Base-by-base conservation (phyloP, 208 protist genomes). In the Jaenimonas drosophilae region DNA sequence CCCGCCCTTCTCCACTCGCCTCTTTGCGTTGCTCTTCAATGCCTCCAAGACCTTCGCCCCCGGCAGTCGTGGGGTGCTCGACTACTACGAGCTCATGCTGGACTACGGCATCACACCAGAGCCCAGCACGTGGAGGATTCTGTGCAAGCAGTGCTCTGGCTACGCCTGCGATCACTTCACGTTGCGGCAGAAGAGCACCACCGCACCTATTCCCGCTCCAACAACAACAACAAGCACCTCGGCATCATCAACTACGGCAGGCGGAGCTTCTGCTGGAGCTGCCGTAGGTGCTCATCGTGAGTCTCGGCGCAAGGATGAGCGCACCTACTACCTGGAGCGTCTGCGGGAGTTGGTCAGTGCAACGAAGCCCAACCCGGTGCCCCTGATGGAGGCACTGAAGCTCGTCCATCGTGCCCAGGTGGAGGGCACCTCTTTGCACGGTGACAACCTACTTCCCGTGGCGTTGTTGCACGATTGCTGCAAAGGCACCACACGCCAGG, bases 21-120 rank as follows among this genome's bases (percentile, higher is more conserved):
- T 78, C n/a, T 93, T 90, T 58, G 79, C 74, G 27, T 78, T 93
- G 63, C 48, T 93, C 16, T 90, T 93, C 65, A 93, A 82, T 53
- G 69, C 58, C 27, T 47, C 58, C 27, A 64, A 28, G 9, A 14
- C 21, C 5, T 41, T 67, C 21, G 59, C 49, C 28, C 55, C 49
- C 17, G 54, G 11, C 70, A 61, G 54, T 55, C 53, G 12, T n/a
- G n/a, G n/a, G n/a, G 64, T 85, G 14, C 39, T 93, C 24, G 78
- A 88, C 34, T 88, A 88, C 49, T 93, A 93, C 44, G 72, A 87
- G 34, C 55, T 84, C 24, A 93, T 93, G 85, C 60, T 93, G 3
- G 81, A 90, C 64, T 87, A 83, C 58, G 71, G 78, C 51, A 88
- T 93, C 43, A 40, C 59, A 4, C 85, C 85, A 4, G 72, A 87